Base-by-base conservation (phyloP, 192 early-diverging fungal genomes). In the Podila epicladia region DNA sequence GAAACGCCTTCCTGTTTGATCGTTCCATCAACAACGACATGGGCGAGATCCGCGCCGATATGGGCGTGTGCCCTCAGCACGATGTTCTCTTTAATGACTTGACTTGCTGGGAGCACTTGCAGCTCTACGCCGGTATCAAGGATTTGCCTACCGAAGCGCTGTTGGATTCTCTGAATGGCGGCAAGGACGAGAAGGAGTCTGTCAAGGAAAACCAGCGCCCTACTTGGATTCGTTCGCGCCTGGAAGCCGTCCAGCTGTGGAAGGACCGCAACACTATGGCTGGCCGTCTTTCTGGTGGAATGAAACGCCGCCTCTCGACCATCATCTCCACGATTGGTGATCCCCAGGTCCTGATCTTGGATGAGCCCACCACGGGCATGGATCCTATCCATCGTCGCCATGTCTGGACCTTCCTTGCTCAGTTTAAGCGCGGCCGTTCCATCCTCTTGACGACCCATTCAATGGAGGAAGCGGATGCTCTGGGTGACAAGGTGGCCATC, bases 301-400 rank as follows among this genome's bases (percentile, higher is more conserved):
- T 93, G 93, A 93, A 93, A 73, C 88, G 94, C 31, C 86, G 91
- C 62, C 72, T 95, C 28, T 91, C 88, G 4, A 83, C 92, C 38
- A 83, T 92, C 51, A 90, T 95, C 72, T 88, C 94, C 38, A 91
- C 91, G n/a, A 91, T 95, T 70, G 91, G 92, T 35, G 90, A 93
- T 64, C 92, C 92, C 3, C 26, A 58, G 15, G 77, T 80, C n/a
- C 61, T 80, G 71, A 83, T 93, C 51, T 51, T 93, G 71, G 92
- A 92, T 68, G 92, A 94, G 71, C 90, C 92, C 29, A 86, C 83
- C 0, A 85, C 83, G 17, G 84, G 84, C 28, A 94, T 95, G 93
- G 93, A 95, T 62, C 94, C 94, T 9, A 85, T 94, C 66, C 93
- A 95, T 84, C 87, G 93, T 57, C 82, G 94, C n/a, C 86, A 92